phyloP scores from a whole-genome alignment of 441 rosid genomes.

The Corymbia citriodora region DNA sequence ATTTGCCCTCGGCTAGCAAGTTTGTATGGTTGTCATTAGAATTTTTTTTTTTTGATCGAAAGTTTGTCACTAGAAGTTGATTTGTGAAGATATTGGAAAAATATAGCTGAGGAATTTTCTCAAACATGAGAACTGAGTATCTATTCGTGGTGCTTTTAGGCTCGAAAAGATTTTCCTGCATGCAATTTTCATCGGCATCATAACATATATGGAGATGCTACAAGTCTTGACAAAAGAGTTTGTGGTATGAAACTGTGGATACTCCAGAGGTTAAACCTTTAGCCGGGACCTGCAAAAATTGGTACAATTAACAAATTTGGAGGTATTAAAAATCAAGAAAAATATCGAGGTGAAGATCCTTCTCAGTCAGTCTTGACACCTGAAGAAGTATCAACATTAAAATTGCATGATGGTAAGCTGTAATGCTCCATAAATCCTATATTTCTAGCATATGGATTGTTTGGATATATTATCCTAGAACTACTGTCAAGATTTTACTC shows the following conservation, averaged over 20 bases:
- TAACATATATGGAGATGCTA: conserved; percentile 28
- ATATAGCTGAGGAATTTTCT: background rate
- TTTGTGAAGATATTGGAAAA: background rate
- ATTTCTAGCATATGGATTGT: background rate
- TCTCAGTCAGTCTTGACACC: conserved; percentile 21
- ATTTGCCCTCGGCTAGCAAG: background rate
- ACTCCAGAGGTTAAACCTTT: conserved; percentile 28
- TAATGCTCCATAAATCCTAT: background rate
- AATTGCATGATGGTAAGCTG: conserved; percentile 20
- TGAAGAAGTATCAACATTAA: conserved; percentile 14
- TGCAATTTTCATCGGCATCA: conserved; percentile 12
- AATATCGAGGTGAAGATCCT: conserved; percentile 14
- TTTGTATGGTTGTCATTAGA: background rate
- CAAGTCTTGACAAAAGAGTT: conserved; percentile 30
- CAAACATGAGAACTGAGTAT: background rate
- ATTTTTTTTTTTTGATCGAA: no score
- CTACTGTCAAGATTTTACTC: background rate
- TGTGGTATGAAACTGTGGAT: conserved; percentile 42
- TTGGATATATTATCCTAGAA: background rate
- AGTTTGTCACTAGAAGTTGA: background rate
- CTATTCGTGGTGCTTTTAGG: conserved; percentile 22
- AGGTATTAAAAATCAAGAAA: conserved; percentile 31
- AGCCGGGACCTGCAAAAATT: conserved; percentile 9
- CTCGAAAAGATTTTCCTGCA: background rate
- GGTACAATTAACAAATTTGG: conserved; percentile 22